Base-by-base conservation (phyloP, 2,329 filamentous ascomycete species). In the Amauroascus verrucosus region DNA sequence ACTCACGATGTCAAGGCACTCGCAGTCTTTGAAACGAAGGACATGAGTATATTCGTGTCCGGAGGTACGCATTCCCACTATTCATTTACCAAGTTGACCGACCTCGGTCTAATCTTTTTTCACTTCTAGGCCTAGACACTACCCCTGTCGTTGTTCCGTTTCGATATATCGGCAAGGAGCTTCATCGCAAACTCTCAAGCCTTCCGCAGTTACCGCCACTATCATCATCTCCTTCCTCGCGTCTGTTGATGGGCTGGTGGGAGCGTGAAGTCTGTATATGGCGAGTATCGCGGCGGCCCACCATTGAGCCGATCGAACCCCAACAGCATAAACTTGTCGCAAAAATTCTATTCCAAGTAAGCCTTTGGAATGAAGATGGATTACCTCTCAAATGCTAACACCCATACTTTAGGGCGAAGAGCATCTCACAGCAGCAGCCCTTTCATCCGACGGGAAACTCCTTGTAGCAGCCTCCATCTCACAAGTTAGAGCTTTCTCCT, bases 1-100 rank as follows among this genome's bases (percentile, higher is more conserved):
- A 82, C 85, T 44, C 90, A 97, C 68, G 93, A 98, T 72, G 89
- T 97, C 63, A 97, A 97, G 73, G 81, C 88, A 1, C 87, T 97
- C 81, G 86, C 89, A 32, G 83, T 87, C 0, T 97, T 91, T 59
- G 93, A 98, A 68, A 84, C 84, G 50, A 83, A 80, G 48, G 82
- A 82, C 48, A 80, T 95, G 64, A 97, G 88, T 63, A 82, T 97
- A 53, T 77, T 95, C 9, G 86, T 95, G 14, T 94, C 91, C 58
- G 93, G 93, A 79, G 93, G 89, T 87, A 75, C 40, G 9, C 14
- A 24, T 33, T 33, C 14, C 28, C 48, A 24, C 6, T 11, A 5
- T 20, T 26, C 6, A 70, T 77, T 41, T 20, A 8, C 45, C 32
- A 50, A 55, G 30, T 22, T 35, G 8, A 30, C 7, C 26, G 26